Evolutionary conservation across 192 early-diverging fungal genomes (phyloP).

Genomic region (Funneliformis geosporum): DNA sequence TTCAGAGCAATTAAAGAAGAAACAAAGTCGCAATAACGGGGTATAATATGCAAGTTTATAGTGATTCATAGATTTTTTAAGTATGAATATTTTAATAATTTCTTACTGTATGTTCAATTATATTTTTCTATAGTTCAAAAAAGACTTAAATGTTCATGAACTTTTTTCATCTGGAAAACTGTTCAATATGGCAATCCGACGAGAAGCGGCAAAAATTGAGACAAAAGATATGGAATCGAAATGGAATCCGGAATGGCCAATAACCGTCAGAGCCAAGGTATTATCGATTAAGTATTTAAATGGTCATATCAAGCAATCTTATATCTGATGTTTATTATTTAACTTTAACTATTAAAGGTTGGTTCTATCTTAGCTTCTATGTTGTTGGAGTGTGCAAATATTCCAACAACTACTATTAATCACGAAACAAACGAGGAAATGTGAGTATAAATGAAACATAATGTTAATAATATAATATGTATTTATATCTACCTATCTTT

Average conservation of each 20-base stretch:
- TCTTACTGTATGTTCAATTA: neutral
- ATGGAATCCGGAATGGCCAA: constrained; percentile 74
- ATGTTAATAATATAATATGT: neutral
- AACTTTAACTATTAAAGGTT: constrained; percentile 27
- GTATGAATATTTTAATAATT: neutral
- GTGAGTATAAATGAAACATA: constrained; percentile 42
- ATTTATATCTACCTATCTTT: neutral
- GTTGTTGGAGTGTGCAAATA: constrained; percentile 70
- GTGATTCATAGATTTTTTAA: neutral
- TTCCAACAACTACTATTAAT: constrained; percentile 61
- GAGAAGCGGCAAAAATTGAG: constrained; percentile 62
- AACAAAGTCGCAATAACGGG: constrained; percentile 60
- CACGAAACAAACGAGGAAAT: constrained; percentile 59
- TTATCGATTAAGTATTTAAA: neutral
- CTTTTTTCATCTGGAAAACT: constrained; percentile 76
- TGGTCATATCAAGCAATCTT: constrained; percentile 40
- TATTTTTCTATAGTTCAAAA: constrained; percentile 36
- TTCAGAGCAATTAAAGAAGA: constrained; percentile 72
- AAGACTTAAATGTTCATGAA: constrained; percentile 57
- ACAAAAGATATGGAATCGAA: constrained; percentile 48
- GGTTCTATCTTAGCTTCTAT: constrained; percentile 58
- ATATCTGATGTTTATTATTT: constrained; percentile 45
- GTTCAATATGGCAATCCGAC: constrained; percentile 79
- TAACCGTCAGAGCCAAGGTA: constrained; percentile 57
- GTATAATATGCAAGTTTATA: constrained; percentile 38